Evolutionary conservation across 257 asterid species (phyloP).

Genomic region (Nicotiana attenuata): DNA sequence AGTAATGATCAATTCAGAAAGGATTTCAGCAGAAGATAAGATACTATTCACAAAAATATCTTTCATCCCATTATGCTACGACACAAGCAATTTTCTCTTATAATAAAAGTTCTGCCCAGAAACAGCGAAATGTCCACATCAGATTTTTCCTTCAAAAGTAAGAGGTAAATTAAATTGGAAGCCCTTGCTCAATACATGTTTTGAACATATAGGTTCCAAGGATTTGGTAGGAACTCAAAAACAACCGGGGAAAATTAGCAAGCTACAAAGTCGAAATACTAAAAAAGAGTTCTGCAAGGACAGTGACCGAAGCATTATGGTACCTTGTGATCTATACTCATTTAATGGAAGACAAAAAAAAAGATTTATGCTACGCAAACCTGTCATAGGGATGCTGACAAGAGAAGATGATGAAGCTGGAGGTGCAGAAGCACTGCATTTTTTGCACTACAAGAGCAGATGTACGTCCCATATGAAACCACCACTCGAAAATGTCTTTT

Average conservation of each 20-base stretch:
- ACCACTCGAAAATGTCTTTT: not conserved
- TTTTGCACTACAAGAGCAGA: conserved; percentile 72
- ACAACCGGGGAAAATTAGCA: not conserved
- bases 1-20: not conserved
- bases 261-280: not conserved
- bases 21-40: not conserved
- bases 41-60: not conserved
- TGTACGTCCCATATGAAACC: conserved; percentile 9
- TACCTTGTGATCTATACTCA: not conserved
- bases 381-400: conserved; percentile 44
- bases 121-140: not conserved
- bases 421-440: conserved; percentile 62
- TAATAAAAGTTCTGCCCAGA: not conserved
- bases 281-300: not conserved
- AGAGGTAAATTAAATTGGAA: not conserved
- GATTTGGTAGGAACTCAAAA: not conserved
- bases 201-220: not conserved
- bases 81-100: not conserved
- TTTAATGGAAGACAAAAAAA: not conserved
- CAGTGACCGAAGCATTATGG: not conserved
- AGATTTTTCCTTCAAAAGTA: not conserved
- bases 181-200: not conserved
- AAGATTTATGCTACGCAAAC: conserved; percentile 26
- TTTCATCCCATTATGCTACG: not conserved
- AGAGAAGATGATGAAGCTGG: conserved; percentile 52